phyloP scores from a whole-genome alignment of 2,329 filamentous ascomycete genomes.

The Fusarium sp. region DNA sequence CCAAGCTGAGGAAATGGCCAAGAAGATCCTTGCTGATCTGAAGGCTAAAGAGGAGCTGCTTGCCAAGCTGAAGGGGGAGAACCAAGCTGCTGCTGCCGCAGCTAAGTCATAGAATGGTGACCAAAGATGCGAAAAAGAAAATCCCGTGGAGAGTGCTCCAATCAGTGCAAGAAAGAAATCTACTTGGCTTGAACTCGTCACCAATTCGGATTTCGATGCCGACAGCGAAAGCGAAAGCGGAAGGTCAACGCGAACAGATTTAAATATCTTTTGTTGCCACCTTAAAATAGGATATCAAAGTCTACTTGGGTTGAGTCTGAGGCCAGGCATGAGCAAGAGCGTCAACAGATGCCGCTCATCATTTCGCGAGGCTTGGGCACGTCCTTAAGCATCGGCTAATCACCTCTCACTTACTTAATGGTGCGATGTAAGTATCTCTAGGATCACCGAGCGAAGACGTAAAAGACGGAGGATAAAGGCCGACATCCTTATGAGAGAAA shows the following conservation, averaged over 20 bases:
- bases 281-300: neutral
- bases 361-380: neutral
- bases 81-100: slow-evolving; percentile 61
- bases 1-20: slow-evolving; percentile 72
- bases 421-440: neutral
- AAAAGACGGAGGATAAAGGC: neutral
- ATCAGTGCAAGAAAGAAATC: too few species aligned
- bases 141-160: neutral
- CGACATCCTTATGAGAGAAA: neutral
- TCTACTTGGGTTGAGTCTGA: neutral
- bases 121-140: neutral
- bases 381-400: neutral
- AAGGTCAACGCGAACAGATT: neutral
- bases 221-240: neutral
- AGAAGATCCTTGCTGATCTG: slow-evolving; percentile 70
- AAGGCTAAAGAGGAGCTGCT: slow-evolving; percentile 74
- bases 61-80: slow-evolving; percentile 70
- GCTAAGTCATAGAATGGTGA: slow-evolving; percentile 49
- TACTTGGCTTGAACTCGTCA: too few species aligned
- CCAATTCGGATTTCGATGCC: too few species aligned
- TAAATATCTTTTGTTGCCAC: neutral
- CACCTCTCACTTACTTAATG: neutral
- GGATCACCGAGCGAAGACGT: slow-evolving; percentile 2
- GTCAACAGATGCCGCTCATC: neutral
- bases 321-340: neutral